A percentile compares a stretch with the other conserved stretches of the same genome.
These are phyloP conservation scores for Wickerhamomyces rabaulensis DNA, from an alignment of 805 yeast genomes.

Conservation along the genomic window DNA sequence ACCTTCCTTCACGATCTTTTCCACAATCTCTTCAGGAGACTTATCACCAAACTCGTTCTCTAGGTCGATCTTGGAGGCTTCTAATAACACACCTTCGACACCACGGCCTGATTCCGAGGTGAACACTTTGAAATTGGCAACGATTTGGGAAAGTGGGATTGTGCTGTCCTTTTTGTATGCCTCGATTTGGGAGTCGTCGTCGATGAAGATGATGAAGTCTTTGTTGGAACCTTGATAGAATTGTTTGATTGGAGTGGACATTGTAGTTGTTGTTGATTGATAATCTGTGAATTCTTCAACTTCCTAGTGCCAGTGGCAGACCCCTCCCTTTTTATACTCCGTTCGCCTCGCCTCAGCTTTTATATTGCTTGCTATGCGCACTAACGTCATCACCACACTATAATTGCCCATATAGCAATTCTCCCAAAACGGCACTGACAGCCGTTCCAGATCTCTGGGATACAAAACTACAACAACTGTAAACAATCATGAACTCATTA, in stretches of 20 bases:
- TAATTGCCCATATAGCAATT: background rate
- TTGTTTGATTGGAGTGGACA: slow-evolving; percentile 39
- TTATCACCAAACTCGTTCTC: slow-evolving; percentile 64
- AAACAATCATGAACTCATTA: background rate
- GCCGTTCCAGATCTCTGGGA: background rate
- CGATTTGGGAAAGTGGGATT: slow-evolving; percentile 53
- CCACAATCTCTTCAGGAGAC: slow-evolving; percentile 48
- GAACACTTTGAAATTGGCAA: slow-evolving; percentile 63
- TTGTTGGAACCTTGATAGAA: slow-evolving; percentile 60
- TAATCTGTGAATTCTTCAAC: too few relatives aligned
- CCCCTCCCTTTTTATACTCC: background rate
- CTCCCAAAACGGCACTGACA: background rate
- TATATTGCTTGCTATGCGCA: background rate
- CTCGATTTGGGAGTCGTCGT: slow-evolving; percentile 43
- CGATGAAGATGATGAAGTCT: slow-evolving; percentile 65
- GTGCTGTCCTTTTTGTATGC: slow-evolving; percentile 46
- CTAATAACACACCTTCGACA: slow-evolving; percentile 63
- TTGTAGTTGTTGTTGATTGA: background rate
- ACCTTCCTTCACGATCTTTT: slow-evolving; percentile 57
- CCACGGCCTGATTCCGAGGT: slow-evolving; percentile 58
- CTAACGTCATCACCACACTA: background rate
- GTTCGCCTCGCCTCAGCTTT: background rate
- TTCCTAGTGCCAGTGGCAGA: too few relatives aligned
- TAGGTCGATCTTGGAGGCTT: slow-evolving; percentile 63
- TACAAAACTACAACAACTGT: background rate